phyloP scores from a whole-genome alignment of 1,284 basidiomycete genomes.

The Irpex sp. region DNA sequence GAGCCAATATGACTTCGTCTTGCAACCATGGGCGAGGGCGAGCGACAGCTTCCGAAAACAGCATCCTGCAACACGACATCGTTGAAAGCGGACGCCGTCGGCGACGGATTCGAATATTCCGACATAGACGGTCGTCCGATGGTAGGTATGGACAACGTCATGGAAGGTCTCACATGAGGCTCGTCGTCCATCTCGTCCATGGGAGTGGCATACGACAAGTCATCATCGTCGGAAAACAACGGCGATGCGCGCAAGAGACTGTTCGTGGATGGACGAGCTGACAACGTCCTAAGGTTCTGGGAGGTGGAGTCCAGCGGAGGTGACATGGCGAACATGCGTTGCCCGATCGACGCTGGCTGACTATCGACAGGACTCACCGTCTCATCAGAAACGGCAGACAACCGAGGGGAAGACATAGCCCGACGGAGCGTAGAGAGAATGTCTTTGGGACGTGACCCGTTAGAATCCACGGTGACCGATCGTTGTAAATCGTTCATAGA shows the following conservation, averaged over 20 bases:
- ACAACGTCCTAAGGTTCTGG: slow-evolving; percentile 16
- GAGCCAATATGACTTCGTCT: slow-evolving; percentile 22
- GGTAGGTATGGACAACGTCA: slow-evolving; percentile 30
- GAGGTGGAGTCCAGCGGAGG: slow-evolving; percentile 9
- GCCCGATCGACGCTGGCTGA: slow-evolving; percentile 17
- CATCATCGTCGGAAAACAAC: slow-evolving; percentile 25
- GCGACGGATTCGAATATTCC: slow-evolving; percentile 53
- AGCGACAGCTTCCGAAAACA: slow-evolving; percentile 31
- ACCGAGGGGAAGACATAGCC: slow-evolving; percentile 19
- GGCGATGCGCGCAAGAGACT: slow-evolving; percentile 22
- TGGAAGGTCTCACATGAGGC: slow-evolving; percentile 25
- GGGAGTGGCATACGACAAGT: slow-evolving; percentile 25
- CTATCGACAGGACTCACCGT: slow-evolving; percentile 8
- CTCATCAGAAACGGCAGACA: slow-evolving; percentile 15
- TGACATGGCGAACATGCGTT: slow-evolving; percentile 14
- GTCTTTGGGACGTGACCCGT: slow-evolving; percentile 4
- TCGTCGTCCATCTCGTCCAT: slow-evolving; percentile 30
- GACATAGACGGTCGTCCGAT: slow-evolving; percentile 35
- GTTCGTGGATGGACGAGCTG: slow-evolving; percentile 14
- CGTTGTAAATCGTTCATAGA: slow-evolving; percentile 49
- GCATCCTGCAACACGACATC: slow-evolving; percentile 50
- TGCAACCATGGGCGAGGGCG: slow-evolving; percentile 26
- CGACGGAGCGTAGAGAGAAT: slow-evolving; percentile 16
- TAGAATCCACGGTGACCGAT: slow-evolving; percentile 3
- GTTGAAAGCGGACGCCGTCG: slow-evolving; percentile 66